phyloP scores from a whole-genome alignment of 2,329 filamentous ascomycete species.

The Aphanoascus verrucosus region DNA sequence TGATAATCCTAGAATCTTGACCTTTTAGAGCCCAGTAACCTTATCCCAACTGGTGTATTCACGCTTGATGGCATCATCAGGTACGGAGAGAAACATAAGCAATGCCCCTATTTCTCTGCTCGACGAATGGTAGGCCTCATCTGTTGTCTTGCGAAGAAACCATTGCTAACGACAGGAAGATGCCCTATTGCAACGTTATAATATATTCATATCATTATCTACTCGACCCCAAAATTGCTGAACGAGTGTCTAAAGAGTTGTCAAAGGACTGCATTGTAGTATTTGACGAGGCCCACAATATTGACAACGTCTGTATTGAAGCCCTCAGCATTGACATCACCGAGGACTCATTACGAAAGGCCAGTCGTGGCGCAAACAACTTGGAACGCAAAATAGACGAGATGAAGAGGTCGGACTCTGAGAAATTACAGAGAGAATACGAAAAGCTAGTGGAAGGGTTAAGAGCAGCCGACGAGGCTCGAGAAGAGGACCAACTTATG shows the following conservation, averaged over 20 bases:
- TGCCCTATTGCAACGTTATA: constrained; percentile 98
- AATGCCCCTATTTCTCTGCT: constrained; percentile 94
- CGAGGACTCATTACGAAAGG: constrained; percentile 84
- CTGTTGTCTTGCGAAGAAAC: background rate
- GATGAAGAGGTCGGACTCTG: constrained; percentile 90
- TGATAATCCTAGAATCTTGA: constrained; percentile 61
- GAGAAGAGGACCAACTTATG: constrained; percentile 94
- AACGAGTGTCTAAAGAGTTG: constrained; percentile 85
- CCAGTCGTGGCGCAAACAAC: constrained; percentile 80
- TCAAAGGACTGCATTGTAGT: constrained; percentile 98
- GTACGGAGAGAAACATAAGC: constrained; percentile 91
- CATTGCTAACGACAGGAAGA: constrained; percentile 43
- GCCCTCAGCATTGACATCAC: constrained; percentile 93
- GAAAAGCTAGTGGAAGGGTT: constrained; percentile 88
- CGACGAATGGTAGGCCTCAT: constrained; percentile 65
- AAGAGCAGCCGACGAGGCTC: constrained; percentile 73
- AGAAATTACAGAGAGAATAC: constrained; percentile 91
- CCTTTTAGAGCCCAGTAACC: constrained; percentile 83
- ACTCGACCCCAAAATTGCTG: constrained; percentile 93
- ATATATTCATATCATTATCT: constrained; percentile 99
- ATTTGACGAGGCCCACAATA: constrained; percentile 98
- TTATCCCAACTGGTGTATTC: constrained; percentile 91
- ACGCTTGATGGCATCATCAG: constrained; percentile 79
- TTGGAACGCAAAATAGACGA: constrained; percentile 82
- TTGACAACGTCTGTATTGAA: constrained; percentile 98